A percentile compares a stretch with the other conserved stretches of the same genome.
Evolutionary conservation across 148 eudicot genomes (phyloP).

Genomic region (Rhododendron kiyosumense): DNA sequence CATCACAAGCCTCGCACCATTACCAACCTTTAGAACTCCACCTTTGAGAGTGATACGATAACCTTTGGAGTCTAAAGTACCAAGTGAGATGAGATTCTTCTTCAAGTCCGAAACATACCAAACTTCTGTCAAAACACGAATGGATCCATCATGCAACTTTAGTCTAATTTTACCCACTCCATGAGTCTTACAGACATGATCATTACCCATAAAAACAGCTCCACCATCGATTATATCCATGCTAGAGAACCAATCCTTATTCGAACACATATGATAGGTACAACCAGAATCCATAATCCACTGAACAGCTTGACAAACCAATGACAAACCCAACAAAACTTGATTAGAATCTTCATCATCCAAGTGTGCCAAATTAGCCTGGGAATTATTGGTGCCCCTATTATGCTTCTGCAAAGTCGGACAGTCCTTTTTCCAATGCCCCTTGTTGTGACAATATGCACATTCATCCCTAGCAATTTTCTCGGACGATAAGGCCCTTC

Average conservation of each 20-base stretch:
- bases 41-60: neutral
- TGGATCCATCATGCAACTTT: neutral
- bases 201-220: neutral
- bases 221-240: neutral
- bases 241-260: neutral
- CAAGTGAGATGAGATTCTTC: constrained; percentile 10
- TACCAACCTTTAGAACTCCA: neutral
- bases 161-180: neutral
- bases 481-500: neutral
- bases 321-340: neutral
- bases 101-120: neutral
- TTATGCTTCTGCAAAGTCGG: neutral
- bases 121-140: neutral
- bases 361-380: neutral
- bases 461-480: neutral
- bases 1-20: neutral
- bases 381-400: neutral
- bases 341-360: neutral
- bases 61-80: neutral
- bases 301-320: neutral
- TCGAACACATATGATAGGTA: neutral
- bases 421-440: neutral
- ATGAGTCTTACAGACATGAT: neutral
- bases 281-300: neutral
- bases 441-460: neutral